Conservation (phyloP, 768 basidiomycete genomes). For the Auricularia sp. region DNA sequence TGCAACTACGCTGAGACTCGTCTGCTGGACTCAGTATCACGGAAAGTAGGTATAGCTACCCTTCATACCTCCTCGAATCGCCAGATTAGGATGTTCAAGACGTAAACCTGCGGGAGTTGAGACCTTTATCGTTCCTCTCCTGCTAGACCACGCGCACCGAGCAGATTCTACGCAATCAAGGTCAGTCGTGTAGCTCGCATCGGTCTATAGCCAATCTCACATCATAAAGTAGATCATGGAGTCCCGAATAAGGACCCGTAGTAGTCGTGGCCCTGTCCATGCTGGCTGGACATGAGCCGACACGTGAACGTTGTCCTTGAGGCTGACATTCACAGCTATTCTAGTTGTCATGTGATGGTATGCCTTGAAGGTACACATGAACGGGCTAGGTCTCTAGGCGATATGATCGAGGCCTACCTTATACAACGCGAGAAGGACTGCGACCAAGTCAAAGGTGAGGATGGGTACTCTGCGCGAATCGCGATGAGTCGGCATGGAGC, state of each 20-base stretch:
- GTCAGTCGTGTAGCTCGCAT: not conserved
- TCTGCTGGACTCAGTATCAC: not conserved
- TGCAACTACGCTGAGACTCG: not conserved
- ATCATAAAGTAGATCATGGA: not conserved
- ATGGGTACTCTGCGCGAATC: not conserved
- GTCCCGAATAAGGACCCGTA: not conserved
- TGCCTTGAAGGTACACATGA: not conserved
- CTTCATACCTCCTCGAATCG: not conserved
- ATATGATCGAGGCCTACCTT: not conserved
- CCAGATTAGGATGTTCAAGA: not conserved
- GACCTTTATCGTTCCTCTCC: no score
- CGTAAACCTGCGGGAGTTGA: not conserved
- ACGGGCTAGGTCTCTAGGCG: no score
- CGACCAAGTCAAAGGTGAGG: not conserved
- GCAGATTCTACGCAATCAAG: not conserved
- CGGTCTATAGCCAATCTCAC: not conserved
- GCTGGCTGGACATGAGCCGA: not conserved
- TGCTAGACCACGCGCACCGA: not conserved
- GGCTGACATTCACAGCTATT: not conserved
- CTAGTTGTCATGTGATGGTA: not conserved
- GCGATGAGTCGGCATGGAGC: not conserved
- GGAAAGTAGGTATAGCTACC: not conserved
- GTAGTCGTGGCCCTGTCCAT: not conserved
- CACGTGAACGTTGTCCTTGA: not conserved
- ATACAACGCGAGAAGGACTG: not conserved